These are phyloP conservation scores for Aspergillus hancockii DNA, from an alignment of 495 filamentous ascomycete genomes.

Conservation along the genomic window DNA sequence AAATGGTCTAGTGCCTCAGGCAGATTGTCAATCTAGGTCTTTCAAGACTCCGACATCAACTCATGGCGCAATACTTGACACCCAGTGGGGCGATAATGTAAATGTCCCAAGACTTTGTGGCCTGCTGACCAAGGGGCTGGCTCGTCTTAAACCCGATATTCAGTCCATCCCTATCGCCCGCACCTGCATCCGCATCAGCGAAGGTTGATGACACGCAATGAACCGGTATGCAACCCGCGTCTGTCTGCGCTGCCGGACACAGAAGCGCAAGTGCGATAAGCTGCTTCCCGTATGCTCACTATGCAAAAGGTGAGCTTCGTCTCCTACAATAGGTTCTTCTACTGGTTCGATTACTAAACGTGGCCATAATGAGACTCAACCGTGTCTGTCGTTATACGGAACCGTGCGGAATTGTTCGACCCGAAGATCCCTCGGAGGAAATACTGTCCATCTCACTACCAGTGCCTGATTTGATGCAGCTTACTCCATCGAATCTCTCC, in stretches of 20 bases:
- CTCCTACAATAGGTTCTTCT: not conserved
- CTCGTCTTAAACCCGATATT: not conserved
- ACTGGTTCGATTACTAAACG: not conserved
- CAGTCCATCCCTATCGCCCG: not conserved
- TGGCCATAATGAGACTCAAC: not conserved
- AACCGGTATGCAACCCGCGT: constrained; percentile 1
- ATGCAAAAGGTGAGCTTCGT: constrained; percentile 5
- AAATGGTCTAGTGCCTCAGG: no score
- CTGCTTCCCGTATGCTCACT: constrained; percentile 4
- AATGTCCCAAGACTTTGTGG: not conserved
- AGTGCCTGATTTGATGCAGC: not conserved
- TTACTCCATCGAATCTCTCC: not conserved
- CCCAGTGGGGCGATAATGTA: not conserved
- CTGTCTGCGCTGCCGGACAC: constrained; percentile 8
- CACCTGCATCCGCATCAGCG: constrained; percentile 2
- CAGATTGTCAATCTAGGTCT: no score
- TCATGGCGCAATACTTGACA: no score
- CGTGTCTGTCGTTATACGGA: constrained; percentile 2
- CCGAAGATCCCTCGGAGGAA: not conserved
- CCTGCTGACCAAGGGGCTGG: not conserved
- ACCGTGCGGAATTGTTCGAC: not conserved
- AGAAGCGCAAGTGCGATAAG: constrained; percentile 11
- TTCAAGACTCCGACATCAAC: no score
- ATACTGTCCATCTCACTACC: not conserved
- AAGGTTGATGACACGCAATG: not conserved